Conservation (phyloP, 306 rosid species). For the Prunus mume region DNA sequence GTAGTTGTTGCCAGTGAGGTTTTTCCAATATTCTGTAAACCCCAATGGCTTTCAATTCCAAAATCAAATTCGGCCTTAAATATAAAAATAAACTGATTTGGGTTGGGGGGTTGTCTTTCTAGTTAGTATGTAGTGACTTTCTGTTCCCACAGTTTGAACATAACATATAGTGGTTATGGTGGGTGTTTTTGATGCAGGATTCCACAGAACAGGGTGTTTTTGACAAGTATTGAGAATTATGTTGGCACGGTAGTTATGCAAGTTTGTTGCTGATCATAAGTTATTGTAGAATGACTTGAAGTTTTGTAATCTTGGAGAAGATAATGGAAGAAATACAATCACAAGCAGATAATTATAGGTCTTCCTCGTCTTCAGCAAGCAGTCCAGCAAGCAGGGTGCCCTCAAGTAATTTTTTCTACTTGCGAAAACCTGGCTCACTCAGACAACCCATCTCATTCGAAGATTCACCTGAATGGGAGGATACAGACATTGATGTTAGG, state of each 20-base stretch:
- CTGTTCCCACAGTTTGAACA: not conserved
- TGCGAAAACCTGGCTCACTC: slow-evolving; percentile 90
- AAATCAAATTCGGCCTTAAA: not conserved
- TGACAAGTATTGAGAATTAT: not conserved
- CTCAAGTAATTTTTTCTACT: slow-evolving; percentile 92
- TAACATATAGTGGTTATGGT: not conserved
- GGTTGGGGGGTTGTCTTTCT: not conserved
- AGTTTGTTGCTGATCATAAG: slow-evolving; percentile 10
- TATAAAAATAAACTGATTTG: not conserved
- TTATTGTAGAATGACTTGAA: slow-evolving; percentile 28
- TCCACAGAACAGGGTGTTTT: slow-evolving; percentile 20
- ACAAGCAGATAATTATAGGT: slow-evolving; percentile 89
- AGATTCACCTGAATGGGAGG: slow-evolving; percentile 99
- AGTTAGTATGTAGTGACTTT: not conserved
- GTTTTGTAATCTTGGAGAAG: slow-evolving; percentile 14
- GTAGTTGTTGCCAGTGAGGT: not conserved
- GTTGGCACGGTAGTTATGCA: not conserved
- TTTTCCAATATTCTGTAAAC: not conserved
- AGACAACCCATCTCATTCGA: slow-evolving; percentile 97
- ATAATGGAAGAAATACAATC: slow-evolving; percentile 95
- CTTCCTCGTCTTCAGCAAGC: slow-evolving; percentile 95
- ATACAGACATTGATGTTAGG: slow-evolving; percentile 70
- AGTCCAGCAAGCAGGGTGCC: slow-evolving; percentile 98
- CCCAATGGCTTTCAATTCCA: not conserved
- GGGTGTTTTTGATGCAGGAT: slow-evolving; percentile 24